Conservation (phyloP, 1,139 yeast genomes). For the Eremothecium coryli region DNA sequence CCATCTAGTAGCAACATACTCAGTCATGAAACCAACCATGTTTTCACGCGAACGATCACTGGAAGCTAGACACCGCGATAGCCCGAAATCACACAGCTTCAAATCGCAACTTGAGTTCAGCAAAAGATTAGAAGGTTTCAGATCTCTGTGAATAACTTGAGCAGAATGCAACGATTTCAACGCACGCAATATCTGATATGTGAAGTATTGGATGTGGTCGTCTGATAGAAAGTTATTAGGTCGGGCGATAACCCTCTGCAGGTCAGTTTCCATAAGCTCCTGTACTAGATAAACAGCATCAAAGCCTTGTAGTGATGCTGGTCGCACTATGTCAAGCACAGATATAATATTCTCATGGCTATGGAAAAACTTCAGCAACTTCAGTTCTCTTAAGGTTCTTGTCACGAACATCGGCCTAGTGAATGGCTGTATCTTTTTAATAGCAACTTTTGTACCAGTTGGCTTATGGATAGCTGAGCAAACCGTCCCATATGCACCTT, state of each 20-base stretch:
- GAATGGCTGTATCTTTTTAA: slow-evolving; percentile 87
- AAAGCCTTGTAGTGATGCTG: slow-evolving; percentile 55
- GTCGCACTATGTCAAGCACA: slow-evolving; percentile 79
- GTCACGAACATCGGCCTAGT: slow-evolving; percentile 79
- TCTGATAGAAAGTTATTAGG: slow-evolving; percentile 41
- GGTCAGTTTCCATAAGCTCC: slow-evolving; percentile 64
- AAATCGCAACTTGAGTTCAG: slow-evolving; percentile 86
- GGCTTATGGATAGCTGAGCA: slow-evolving; percentile 79
- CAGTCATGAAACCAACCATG: slow-evolving; percentile 48
- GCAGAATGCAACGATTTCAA: slow-evolving; percentile 58
- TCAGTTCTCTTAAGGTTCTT: slow-evolving; percentile 81
- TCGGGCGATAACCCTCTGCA: slow-evolving; percentile 48
- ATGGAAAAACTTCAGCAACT: slow-evolving; percentile 75
- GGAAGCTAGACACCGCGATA: slow-evolving; percentile 75
- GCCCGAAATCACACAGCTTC: slow-evolving; percentile 88
- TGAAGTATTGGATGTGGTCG: slow-evolving; percentile 61
- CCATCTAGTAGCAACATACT: slow-evolving; percentile 76
- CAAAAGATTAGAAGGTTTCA: slow-evolving; percentile 80
- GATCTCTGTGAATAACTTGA: slow-evolving; percentile 73
- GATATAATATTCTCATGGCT: slow-evolving; percentile 91
- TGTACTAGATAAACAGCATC: slow-evolving; percentile 63
- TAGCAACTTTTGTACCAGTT: slow-evolving; percentile 75
- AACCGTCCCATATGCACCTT: slow-evolving; percentile 96
- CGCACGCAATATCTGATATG: slow-evolving; percentile 56
- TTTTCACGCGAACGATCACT: slow-evolving; percentile 35